A percentile compares a stretch with the other conserved stretches of the same genome.
phyloP scores from a whole-genome alignment of 495 filamentous ascomycete species.

The Bacidia gigantensis region DNA sequence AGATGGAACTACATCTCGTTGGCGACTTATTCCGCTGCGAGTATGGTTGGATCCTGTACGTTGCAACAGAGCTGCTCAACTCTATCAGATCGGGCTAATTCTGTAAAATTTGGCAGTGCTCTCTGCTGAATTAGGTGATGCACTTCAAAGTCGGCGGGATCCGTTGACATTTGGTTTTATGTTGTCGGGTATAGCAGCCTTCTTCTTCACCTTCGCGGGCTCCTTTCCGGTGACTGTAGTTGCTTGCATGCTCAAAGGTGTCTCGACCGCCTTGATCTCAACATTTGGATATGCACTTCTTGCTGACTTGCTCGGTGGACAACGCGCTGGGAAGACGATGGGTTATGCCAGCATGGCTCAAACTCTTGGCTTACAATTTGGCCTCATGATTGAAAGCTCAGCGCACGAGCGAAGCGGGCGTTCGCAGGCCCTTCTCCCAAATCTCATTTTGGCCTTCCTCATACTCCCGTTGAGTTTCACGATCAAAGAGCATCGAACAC shows the following conservation, averaged over 20 bases:
- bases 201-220: slow-evolving; percentile 30
- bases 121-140: slow-evolving; percentile 31
- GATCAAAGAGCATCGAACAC: no score
- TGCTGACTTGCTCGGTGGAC: slow-evolving; percentile 31
- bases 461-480: not conserved
- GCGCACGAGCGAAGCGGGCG: not conserved
- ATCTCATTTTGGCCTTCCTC: not conserved
- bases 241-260: slow-evolving; percentile 37
- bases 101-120: not conserved
- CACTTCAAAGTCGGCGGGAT: slow-evolving; percentile 27
- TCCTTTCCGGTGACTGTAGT: slow-evolving; percentile 29
- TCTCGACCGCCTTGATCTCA: slow-evolving; percentile 35
- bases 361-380: slow-evolving; percentile 2
- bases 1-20: slow-evolving; percentile 64
- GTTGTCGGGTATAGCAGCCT: slow-evolving; percentile 28
- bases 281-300: slow-evolving; percentile 33
- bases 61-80: slow-evolving; percentile 9
- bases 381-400: slow-evolving; percentile 1
- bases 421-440: not conserved
- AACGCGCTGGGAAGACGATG: slow-evolving; percentile 28
- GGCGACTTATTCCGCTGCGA: slow-evolving; percentile 53
- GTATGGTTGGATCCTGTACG: slow-evolving; percentile 2
- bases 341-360: slow-evolving; percentile 4
- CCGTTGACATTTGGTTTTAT: slow-evolving; percentile 35
- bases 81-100: not conserved